phyloP scores from a whole-genome alignment of 805 yeast genomes.

The Pichia rugopelliculosa region DNA sequence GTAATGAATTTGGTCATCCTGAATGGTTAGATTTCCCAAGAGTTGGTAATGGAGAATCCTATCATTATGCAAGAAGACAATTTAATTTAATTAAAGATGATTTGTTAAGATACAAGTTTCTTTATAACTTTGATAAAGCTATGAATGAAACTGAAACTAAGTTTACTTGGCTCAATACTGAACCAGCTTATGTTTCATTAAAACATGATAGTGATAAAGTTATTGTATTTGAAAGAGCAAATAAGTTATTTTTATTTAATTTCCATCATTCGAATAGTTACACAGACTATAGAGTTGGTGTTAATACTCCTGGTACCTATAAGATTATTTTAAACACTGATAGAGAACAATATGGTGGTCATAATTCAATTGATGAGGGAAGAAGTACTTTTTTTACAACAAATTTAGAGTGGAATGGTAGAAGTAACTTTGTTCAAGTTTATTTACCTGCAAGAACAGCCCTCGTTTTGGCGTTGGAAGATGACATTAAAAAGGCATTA shows the following conservation, averaged over 20 bases:
- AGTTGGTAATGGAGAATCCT: conserved; percentile 77
- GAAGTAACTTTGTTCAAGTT: conserved; percentile 70
- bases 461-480: conserved; percentile 45
- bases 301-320: conserved; percentile 71
- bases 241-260: conserved; percentile 78
- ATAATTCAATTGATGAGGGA: conserved; percentile 55
- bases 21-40: conserved; percentile 99
- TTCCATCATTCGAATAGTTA: conserved; percentile 82
- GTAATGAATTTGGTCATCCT: conserved; percentile 98
- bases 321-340: conserved; percentile 72
- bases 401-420: conserved; percentile 70
- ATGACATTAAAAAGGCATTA: conserved; percentile 18
- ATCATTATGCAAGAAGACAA: conserved; percentile 92
- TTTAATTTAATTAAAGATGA: conserved; percentile 81
- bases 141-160: conserved; percentile 71
- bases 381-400: conserved; percentile 57
- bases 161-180: conserved; percentile 61
- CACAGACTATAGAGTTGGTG: conserved; percentile 87
- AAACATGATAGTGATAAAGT: conserved; percentile 88
- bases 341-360: conserved; percentile 70
- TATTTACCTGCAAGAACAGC: conserved; percentile 75
- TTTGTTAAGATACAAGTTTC: conserved; percentile 66
- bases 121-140: conserved; percentile 77
- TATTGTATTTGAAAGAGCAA: conserved; percentile 81
- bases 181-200: conserved; percentile 78